Base-by-base conservation (phyloP, 225 moss, liverwort and hornwort genomes). In the Polytrichum formosum region DNA sequence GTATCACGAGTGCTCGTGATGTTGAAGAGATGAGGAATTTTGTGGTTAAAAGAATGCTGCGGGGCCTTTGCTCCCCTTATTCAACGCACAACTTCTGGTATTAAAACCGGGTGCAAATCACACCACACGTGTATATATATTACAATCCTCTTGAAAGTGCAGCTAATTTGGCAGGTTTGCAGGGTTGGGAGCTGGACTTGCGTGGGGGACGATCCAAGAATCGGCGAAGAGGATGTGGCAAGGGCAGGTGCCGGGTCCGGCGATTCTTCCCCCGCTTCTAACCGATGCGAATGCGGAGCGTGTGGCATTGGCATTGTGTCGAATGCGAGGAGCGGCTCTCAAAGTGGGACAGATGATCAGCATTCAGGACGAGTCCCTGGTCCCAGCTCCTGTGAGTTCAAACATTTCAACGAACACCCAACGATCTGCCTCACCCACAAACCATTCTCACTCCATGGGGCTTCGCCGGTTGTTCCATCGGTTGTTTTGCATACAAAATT, bases 281-380 rank as follows among this genome's bases (percentile, higher is more conserved):
- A 94, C 85, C 23, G 97, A 94, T 76, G 83, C 86, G 55, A 98
- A 98, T 85, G 92, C 92, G 56, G 97, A 98, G 86, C 97, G 97
- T 30, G 60, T 98, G 58, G 97, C 94, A 19, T 63, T 98, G 73
- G 92, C 92, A 46, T 91, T 94, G 58, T 98, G 94, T 74, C 91
- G 94, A 56, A 98, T 98, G 97, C 90, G 97, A 73, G 97, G 97
- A 72, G 97, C 97, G 72, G 97, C 97, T 62, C 78, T 98, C 0
- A 98, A 98, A 88, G 92, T 98, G 76, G 97, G 94, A 62, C 97
- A 98, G 72, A 94, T 98, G 97, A 88, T 98, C 26, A 98, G 97
- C 83, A 94, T 98, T 31, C 97, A 92, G 76, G 97, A 98, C 65
- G 97, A 98, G 70, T 94, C 97, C 63, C 46, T 98, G 53, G 82